A percentile compares a stretch with the other conserved stretches of the same genome.
Evolutionary conservation across 495 filamentous ascomycete species (phyloP).

Genomic region (Penicillium egyptiacum): DNA sequence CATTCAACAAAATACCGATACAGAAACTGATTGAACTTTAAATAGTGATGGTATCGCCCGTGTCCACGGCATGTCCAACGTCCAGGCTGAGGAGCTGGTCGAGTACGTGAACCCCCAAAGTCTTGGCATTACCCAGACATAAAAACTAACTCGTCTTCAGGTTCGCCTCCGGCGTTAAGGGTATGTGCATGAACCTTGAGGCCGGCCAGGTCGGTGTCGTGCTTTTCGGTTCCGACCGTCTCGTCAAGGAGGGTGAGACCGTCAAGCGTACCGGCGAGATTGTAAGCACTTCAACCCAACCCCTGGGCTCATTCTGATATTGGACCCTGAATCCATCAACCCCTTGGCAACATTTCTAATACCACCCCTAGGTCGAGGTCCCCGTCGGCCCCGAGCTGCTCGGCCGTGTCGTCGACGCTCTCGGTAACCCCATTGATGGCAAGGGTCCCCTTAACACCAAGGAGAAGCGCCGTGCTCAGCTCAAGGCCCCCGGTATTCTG

Average conservation of each 20-base stretch:
- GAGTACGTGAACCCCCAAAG: slow-evolving; percentile 69
- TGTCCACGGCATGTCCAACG: slow-evolving; percentile 99
- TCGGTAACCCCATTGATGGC: slow-evolving; percentile 98
- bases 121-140: slow-evolving; percentile 23
- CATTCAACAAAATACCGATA: slow-evolving; percentile 13
- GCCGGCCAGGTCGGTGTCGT: slow-evolving; percentile 99
- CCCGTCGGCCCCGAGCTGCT: slow-evolving; percentile 91
- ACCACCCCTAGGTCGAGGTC: slow-evolving; percentile 77
- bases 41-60: slow-evolving; percentile 99
- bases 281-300: slow-evolving; percentile 56
- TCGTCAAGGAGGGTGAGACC: slow-evolving; percentile 98
- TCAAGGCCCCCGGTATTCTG: slow-evolving; percentile 98
- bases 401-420: slow-evolving; percentile 96
- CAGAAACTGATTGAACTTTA: slow-evolving; percentile 25
- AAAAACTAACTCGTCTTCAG: slow-evolving; percentile 55
- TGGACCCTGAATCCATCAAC: slow-evolving; percentile 1
- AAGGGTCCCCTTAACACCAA: slow-evolving; percentile 93
- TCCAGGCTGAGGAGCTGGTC: slow-evolving; percentile 99
- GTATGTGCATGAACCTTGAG: slow-evolving; percentile 99
- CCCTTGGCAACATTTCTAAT: slow-evolving; percentile 19
- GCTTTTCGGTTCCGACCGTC: slow-evolving; percentile 99
- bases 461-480: slow-evolving; percentile 92
- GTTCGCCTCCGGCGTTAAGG: slow-evolving; percentile 99
- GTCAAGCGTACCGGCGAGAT: slow-evolving; percentile 99
- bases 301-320: slow-evolving; percentile 16